phyloP scores from a whole-genome alignment of 2,329 filamentous ascomycete species.

The Aspergillus felis region DNA sequence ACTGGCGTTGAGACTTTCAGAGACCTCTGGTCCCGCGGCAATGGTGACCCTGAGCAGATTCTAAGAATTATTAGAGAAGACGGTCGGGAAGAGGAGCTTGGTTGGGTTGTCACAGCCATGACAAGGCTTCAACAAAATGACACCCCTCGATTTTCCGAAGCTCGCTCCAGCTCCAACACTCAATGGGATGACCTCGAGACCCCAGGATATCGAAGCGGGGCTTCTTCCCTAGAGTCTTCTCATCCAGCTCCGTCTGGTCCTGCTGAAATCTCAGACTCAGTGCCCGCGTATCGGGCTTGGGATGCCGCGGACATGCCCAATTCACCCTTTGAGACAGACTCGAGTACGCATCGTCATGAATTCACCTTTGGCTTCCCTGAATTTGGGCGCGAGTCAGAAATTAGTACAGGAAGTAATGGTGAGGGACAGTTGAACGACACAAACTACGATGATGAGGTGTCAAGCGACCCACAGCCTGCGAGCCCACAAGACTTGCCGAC shows the following conservation, averaged over 20 bases:
- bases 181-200: neutral
- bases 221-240: neutral
- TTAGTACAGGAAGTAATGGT: neutral
- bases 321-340: neutral
- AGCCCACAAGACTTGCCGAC: neutral
- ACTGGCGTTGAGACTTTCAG: conserved; percentile 46
- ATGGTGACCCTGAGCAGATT: conserved; percentile 57
- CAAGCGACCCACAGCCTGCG: neutral
- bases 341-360: neutral
- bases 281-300: neutral
- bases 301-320: neutral
- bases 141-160: neutral
- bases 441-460: neutral
- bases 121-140: conserved; percentile 25
- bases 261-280: neutral
- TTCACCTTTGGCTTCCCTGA: conserved; percentile 3
- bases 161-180: neutral
- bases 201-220: neutral
- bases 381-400: neutral
- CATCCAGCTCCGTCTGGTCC: neutral
- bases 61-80: conserved; percentile 60
- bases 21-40: conserved; percentile 57
- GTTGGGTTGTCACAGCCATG: conserved; percentile 57
- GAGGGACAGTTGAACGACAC: neutral
- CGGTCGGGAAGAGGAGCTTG: conserved; percentile 55